Evolutionary conservation across 768 basidiomycete species (phyloP), one percentile per base, ranked within the genome.

Genomic region (Panaeolus cyanescens): DNA sequence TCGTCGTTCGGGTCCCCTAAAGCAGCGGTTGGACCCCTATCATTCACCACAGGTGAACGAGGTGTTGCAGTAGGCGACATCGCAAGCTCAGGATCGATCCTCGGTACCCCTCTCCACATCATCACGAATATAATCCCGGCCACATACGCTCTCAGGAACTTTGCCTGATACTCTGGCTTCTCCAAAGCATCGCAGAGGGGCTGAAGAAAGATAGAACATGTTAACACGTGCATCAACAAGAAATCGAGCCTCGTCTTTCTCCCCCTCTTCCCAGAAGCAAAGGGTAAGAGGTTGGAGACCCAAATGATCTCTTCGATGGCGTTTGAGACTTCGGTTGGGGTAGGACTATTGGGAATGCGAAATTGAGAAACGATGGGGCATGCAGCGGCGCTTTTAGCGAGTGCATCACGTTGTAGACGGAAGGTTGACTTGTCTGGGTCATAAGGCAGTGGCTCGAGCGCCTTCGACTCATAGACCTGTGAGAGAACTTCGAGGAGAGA

Each of bases 171-270:
- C n/a, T 67, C 69, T 13, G 69, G 63, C 36, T 71, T 75, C 30
- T 71, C 62, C 33, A 81, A 54, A 10, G 71, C 70, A 9, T 67
- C 66, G 36, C 84, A 64, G 36, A 82, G 67, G 0, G 82, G 78
- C 25, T 78, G 76, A 9, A 87, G 64, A 70, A 86, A 85, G 4
- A 85, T 64, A 6, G 83, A 76, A 33, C 79, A 80, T 9, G 80
- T 87, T 42, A 87, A 73, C 37, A 85, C 64, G 64, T 87, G 86
- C 84, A 85, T 83, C 56, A 87, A 70, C 79, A 85, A 84, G 73
- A 87, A 82, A 57, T 81, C 85, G 32, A 87, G 67, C 3, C 85
- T 75, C 8, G 83, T 81, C 63, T 80, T 78, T 42, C 79, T 73
- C 4, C 79, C 83, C 19, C 70, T 71, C 64, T 78, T 80, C 19